Evolutionary conservation across 2,329 filamentous ascomycete species (phyloP), one percentile per base, ranked within the genome.

Genomic region (Annulohypoxylon truncatum): DNA sequence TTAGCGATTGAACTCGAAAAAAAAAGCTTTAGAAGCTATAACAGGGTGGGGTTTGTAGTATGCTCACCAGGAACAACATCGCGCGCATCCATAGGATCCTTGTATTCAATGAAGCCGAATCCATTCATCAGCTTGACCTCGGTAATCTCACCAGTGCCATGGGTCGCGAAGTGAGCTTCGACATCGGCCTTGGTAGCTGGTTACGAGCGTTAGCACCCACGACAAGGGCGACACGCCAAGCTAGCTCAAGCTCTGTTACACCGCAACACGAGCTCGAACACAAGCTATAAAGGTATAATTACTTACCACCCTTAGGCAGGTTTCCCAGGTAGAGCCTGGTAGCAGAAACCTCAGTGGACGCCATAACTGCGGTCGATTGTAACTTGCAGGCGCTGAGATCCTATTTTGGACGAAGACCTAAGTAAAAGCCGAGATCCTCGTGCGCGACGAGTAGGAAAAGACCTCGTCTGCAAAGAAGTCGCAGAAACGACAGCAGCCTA

Each of bases 91-190:
- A 97, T 93, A 64, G 94, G 90, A 83, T 98, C 96, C 82, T 97
- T 96, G 82, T 98, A 99, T 82, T 99, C 96, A 79, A 99, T 97
- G 85, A 99, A 99, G 79, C 96, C 96, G 79, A 99, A 99, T 77
- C 96, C 96, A 79, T 97, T 98, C 96, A 99, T 99, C 71, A 99
- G 89, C 86, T 99, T 99, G 84, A 99, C 95, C 84, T 99, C 96
- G 73, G 92, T 96, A 79, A 99, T 98, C 80, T 97, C 94, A 80
- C 96, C 96, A 74, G 94, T 95, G 79, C 95, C 96, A 89, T 97
- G 94, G 77, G 90, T 93, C 80, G 91, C 91, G 83, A 99, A 99
- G 82, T 98, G 95, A 76, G 90, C 89, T 83, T 98, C 94, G 80
- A 99, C 92, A 80, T 99, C 95, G 82, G 92, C 90, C 85, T 98